These are phyloP conservation scores for Albifimbria verrucaria DNA, from an alignment of 2,329 filamentous ascomycete species.

Conservation along the genomic window DNA sequence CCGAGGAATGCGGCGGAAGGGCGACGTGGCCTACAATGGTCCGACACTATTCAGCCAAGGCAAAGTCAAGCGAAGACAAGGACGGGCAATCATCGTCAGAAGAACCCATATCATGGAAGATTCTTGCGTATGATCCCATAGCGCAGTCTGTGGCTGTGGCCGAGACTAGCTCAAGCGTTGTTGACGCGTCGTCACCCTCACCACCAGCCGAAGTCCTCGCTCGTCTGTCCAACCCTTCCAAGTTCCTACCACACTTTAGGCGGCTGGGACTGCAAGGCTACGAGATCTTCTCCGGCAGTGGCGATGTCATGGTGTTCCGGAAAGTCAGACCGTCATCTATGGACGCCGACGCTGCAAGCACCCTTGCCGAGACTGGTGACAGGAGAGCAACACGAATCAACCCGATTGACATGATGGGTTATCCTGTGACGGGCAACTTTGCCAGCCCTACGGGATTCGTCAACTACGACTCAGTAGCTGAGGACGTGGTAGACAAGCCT, in stretches of 20 bases:
- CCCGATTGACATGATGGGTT: conserved; percentile 56
- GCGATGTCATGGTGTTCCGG: conserved; percentile 64
- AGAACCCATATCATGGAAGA: conserved; percentile 47
- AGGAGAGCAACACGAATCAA: conserved; percentile 36
- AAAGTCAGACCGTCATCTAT: conserved; percentile 41
- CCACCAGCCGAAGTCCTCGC: conserved; percentile 59
- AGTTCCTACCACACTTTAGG: conserved; percentile 63
- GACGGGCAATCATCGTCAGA: background rate
- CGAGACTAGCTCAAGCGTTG: conserved; percentile 56
- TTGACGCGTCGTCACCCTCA: conserved; percentile 44
- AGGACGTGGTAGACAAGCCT: conserved; percentile 22
- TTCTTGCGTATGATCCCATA: conserved; percentile 62
- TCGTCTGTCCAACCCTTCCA: conserved; percentile 58
- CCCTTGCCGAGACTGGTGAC: background rate
- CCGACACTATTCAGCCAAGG: conserved; percentile 23
- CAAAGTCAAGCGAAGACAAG: background rate
- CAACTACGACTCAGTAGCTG: conserved; percentile 49
- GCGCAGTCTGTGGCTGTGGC: conserved; percentile 56
- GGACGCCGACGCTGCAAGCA: conserved; percentile 1
- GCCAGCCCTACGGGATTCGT: conserved; percentile 65
- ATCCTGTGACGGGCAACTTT: conserved; percentile 51
- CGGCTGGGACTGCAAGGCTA: conserved; percentile 59
- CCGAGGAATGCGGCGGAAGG: conserved; percentile 36
- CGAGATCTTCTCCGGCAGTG: conserved; percentile 61
- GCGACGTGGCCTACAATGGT: conserved; percentile 31